A percentile compares a stretch with the other conserved stretches of the same genome.
These are phyloP conservation scores for Arthrinium phaeospermum DNA, from an alignment of 2,329 filamentous ascomycete genomes.

Conservation along the genomic window DNA sequence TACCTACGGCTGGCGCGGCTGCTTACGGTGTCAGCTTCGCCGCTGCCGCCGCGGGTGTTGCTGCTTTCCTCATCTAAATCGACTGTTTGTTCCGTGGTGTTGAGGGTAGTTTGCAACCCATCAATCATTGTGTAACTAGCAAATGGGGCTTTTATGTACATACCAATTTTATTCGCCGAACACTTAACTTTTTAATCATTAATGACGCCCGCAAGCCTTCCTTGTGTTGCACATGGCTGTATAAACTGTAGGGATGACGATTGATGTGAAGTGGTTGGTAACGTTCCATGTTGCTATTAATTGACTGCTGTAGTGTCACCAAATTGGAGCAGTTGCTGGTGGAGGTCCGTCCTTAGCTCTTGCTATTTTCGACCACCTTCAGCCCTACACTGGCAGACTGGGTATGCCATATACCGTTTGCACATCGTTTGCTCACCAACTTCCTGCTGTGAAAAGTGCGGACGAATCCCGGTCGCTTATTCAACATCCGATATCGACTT, in stretches of 20 bases:
- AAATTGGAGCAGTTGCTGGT: background rate
- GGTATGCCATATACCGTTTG: background rate
- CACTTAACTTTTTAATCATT: background rate
- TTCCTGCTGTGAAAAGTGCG: background rate
- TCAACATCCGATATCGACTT: background rate
- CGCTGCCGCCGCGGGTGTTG: conserved; percentile 34
- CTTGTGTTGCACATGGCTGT: background rate
- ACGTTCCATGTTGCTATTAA: background rate
- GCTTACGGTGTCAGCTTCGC: conserved; percentile 35
- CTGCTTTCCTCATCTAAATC: conserved; percentile 37
- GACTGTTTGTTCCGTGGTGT: background rate
- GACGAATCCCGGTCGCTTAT: background rate
- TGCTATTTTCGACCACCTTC: background rate
- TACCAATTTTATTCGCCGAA: background rate
- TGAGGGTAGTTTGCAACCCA: background rate
- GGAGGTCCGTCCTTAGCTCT: background rate
- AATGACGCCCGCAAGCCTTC: background rate
- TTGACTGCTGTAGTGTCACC: background rate
- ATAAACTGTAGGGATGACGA: background rate
- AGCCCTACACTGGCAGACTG: background rate
- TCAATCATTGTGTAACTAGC: background rate
- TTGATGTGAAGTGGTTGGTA: background rate
- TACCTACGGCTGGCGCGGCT: conserved; percentile 34
- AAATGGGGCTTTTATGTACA: background rate
- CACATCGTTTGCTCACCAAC: background rate